These are phyloP conservation scores for Neocucurbitaria cava DNA, from an alignment of 2,329 filamentous ascomycete genomes.

Conservation along the genomic window DNA sequence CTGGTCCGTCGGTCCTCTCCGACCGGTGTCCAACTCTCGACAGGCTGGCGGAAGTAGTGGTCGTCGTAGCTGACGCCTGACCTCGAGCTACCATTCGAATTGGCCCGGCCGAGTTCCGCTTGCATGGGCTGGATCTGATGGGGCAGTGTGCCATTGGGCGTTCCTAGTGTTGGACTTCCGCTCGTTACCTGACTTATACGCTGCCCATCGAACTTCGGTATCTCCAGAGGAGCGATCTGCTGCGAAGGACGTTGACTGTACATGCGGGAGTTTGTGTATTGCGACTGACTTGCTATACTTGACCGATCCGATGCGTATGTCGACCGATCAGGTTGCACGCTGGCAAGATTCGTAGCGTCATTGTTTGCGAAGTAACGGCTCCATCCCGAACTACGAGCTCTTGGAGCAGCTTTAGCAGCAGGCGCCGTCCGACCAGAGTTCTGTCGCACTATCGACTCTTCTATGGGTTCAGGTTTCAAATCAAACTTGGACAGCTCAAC, in stretches of 20 bases:
- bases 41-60: slow-evolving; percentile 37
- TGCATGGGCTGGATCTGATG: slow-evolving; percentile 44
- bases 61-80: slow-evolving; percentile 43
- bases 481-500: slow-evolving; percentile 56
- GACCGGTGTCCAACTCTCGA: slow-evolving; percentile 48
- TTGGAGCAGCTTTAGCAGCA: slow-evolving; percentile 24
- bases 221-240: slow-evolving; percentile 70
- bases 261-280: slow-evolving; percentile 59
- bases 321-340: slow-evolving; percentile 65
- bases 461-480: slow-evolving; percentile 42
- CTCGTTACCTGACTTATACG: slow-evolving; percentile 71
- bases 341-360: slow-evolving; percentile 61
- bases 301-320: slow-evolving; percentile 50
- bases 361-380: slow-evolving; percentile 80
- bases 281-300: slow-evolving; percentile 47
- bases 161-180: slow-evolving; percentile 72
- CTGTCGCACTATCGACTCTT: slow-evolving; percentile 45
- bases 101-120: slow-evolving; percentile 47
- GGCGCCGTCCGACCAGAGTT: slow-evolving; percentile 39
- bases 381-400: slow-evolving; percentile 71
- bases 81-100: slow-evolving; percentile 44
- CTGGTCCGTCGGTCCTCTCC: slow-evolving; percentile 47
- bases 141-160: slow-evolving; percentile 57
- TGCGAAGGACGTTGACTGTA: slow-evolving; percentile 70
- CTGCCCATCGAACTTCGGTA: slow-evolving; percentile 61